A percentile compares a stretch with the other conserved stretches of the same genome.
phyloP scores from a whole-genome alignment of 2,329 filamentous ascomycete genomes.

The Neurospora sp. region DNA sequence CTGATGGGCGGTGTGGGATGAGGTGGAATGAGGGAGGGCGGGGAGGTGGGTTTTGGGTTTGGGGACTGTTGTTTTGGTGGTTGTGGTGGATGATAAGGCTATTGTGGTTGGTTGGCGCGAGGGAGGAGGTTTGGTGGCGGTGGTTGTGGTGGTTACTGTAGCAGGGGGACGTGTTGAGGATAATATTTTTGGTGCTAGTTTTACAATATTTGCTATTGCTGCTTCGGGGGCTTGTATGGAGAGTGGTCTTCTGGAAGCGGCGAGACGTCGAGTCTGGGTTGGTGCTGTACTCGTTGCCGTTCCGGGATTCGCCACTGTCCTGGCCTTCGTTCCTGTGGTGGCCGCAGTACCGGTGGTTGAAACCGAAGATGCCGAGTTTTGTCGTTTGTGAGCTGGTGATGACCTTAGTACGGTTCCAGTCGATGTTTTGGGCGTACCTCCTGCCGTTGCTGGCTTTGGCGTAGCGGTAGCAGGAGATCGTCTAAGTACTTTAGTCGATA shows the following conservation, averaged over 20 bases:
- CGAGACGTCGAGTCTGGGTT: not conserved
- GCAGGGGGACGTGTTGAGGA: slow-evolving; percentile 12
- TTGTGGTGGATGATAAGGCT: not conserved
- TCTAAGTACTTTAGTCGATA: not conserved
- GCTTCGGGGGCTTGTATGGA: slow-evolving; percentile 3
- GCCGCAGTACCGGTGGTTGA: not conserved
- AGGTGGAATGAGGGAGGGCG: slow-evolving; percentile 3
- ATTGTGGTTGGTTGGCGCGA: not conserved
- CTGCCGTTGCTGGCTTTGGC: not conserved
- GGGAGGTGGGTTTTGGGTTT: not conserved
- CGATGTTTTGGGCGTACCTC: not conserved
- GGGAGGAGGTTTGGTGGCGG: slow-evolving; percentile 10
- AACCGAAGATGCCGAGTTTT: not conserved
- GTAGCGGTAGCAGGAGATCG: not conserved
- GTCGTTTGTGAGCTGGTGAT: not conserved
- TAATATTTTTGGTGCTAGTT: slow-evolving; percentile 9
- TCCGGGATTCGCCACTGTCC: not conserved
- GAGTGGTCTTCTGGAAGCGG: slow-evolving; percentile 1
- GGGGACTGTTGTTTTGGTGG: not conserved
- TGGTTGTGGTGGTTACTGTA: slow-evolving; percentile 6
- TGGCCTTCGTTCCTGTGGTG: not conserved
- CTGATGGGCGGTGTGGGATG: not conserved
- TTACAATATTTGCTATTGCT: not conserved
- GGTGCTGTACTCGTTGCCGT: not conserved
- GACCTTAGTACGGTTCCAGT: not conserved